Evolutionary conservation across 140 eudicot species (phyloP).

Genomic region (Ambrosia hybrid): DNA sequence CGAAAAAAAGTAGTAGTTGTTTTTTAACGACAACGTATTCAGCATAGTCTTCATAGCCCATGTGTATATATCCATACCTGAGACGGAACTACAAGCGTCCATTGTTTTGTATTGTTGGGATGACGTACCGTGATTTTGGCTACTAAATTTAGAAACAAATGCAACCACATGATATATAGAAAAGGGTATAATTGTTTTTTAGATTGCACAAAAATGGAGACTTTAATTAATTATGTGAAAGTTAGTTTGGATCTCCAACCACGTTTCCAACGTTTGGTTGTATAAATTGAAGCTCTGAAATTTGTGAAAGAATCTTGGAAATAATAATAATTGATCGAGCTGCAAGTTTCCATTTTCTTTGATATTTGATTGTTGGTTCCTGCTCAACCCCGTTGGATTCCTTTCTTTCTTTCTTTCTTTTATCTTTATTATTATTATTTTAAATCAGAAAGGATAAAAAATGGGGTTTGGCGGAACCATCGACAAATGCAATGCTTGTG

Average conservation of each 20-base stretch:
- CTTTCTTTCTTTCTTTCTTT: constrained; percentile 6
- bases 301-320: constrained; percentile 6
- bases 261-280: background rate
- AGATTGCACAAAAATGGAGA: no score
- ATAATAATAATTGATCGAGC: background rate
- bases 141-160: no score
- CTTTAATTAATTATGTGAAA: background rate
- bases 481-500: constrained; percentile 88
- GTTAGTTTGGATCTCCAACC: constrained; percentile 26
- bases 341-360: constrained; percentile 28
- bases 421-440: no score
- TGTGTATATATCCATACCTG: no score
- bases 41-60: no score
- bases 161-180: no score
- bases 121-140: no score
- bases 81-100: no score
- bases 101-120: no score
- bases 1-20: no score
- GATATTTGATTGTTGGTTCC: constrained; percentile 15
- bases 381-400: constrained; percentile 23
- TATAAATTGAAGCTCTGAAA: constrained; percentile 6
- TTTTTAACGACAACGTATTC: no score
- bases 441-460: constrained; percentile 20
- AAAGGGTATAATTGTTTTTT: no score
- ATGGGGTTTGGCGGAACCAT: constrained; percentile 79